Evolutionary conservation across 345 rosid genomes (phyloP).

Genomic region (Euphorbia pulcherrima): DNA sequence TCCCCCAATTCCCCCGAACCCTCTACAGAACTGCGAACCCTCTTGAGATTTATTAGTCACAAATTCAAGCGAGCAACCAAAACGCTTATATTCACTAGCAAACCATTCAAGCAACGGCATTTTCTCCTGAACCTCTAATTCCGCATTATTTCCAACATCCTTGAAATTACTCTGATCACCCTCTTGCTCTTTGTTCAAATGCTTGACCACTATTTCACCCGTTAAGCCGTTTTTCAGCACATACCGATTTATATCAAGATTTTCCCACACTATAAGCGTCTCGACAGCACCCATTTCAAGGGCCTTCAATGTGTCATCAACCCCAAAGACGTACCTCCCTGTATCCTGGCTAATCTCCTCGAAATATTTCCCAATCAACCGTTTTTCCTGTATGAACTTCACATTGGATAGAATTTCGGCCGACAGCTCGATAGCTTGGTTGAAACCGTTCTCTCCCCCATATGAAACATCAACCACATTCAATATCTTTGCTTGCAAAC

Average conservation of each 20-base stretch:
- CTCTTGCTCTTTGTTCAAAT: conserved; percentile 35
- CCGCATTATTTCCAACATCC: conserved; percentile 20
- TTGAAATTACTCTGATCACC: conserved; percentile 30
- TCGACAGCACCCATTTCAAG: conserved; percentile 30
- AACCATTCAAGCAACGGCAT: conserved; percentile 35
- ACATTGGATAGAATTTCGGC: conserved; percentile 31
- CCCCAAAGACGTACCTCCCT: conserved; percentile 31
- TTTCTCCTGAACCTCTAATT: conserved; percentile 32
- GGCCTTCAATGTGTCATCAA: conserved; percentile 37
- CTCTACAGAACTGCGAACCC: conserved; percentile 36
- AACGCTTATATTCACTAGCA: conserved; percentile 25
- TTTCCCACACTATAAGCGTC: conserved; percentile 36
- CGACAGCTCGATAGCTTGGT: conserved; percentile 34
- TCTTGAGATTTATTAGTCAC: conserved; percentile 37
- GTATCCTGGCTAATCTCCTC: conserved; percentile 38
- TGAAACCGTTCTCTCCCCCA: conserved; percentile 31
- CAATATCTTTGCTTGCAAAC: conserved; percentile 29
- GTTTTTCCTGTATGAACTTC: conserved; percentile 33
- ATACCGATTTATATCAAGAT: conserved; percentile 33
- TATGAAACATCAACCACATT: conserved; percentile 30
- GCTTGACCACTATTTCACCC: conserved; percentile 25
- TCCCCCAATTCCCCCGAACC: conserved; percentile 38
- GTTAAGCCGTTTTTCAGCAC: conserved; percentile 29
- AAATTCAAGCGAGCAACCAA: conserved; percentile 32
- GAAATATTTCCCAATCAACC: conserved; percentile 33